Conservation (phyloP, 768 basidiomycete genomes). For the Cyathus striatus region DNA sequence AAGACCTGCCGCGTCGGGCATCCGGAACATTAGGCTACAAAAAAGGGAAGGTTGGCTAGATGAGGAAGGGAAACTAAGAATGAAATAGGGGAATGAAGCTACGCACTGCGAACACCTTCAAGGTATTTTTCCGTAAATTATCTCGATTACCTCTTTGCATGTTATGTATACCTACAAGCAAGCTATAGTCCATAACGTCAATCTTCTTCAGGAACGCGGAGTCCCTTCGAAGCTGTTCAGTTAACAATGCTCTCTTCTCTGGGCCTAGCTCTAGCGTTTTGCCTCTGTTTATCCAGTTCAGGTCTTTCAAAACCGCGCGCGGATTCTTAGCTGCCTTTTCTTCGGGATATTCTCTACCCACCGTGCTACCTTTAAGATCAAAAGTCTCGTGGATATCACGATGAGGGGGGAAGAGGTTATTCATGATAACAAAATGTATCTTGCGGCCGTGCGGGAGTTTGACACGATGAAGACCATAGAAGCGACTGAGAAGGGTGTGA, state of each 20-base stretch:
- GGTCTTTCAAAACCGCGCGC: constrained; percentile 87
- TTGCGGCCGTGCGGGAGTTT: constrained; percentile 91
- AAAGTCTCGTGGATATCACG: constrained; percentile 97
- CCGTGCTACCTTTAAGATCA: constrained; percentile 92
- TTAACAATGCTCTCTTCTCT: constrained; percentile 86
- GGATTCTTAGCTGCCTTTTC: constrained; percentile 77
- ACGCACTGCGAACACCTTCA: constrained; percentile 88
- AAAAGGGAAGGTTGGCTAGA: not conserved
- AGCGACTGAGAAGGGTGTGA: constrained; percentile 88
- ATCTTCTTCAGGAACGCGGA: constrained; percentile 78
- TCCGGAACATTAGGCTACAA: constrained; percentile 65
- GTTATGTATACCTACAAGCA: constrained; percentile 92
- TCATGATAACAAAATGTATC: constrained; percentile 99
- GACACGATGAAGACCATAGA: constrained; percentile 96
- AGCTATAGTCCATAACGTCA: constrained; percentile 93
- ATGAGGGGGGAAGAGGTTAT: constrained; percentile 97
- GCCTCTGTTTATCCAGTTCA: constrained; percentile 89
- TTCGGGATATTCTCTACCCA: constrained; percentile 84
- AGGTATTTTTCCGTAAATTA: constrained; percentile 83
- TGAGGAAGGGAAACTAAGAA: not conserved
- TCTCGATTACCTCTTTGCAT: constrained; percentile 89
- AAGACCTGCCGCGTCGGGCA: constrained; percentile 53
- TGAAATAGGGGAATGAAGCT: not conserved
- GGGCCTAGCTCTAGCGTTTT: constrained; percentile 88
- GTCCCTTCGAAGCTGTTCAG: constrained; percentile 88